Conservation (phyloP, 768 basidiomycete species). For the Collybia nuda region DNA sequence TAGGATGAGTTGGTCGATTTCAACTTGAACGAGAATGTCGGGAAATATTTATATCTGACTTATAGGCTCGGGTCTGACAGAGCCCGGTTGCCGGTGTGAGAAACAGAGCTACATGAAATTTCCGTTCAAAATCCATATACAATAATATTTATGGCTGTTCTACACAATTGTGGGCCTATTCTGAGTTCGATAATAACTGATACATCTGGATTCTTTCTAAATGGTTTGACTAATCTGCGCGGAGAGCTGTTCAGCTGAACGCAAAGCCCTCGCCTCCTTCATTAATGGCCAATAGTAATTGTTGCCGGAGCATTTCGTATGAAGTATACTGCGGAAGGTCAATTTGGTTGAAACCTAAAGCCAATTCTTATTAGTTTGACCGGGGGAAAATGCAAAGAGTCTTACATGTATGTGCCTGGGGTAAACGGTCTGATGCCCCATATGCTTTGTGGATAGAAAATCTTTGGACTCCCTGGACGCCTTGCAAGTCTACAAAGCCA, state of each 20-base stretch:
- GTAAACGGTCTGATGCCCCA: conserved; percentile 79
- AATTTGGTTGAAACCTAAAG: conserved; percentile 87
- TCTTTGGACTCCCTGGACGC: conserved; percentile 89
- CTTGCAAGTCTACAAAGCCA: conserved; percentile 94
- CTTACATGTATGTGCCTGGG: conserved; percentile 89
- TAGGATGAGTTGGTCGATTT: not conserved
- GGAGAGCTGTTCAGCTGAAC: conserved; percentile 44
- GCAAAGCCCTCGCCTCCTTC: conserved; percentile 97
- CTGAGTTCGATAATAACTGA: conserved; percentile 5
- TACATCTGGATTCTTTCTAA: conserved; percentile 4
- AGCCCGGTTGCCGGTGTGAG: too few relatives aligned
- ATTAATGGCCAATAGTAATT: conserved; percentile 87
- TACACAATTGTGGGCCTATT: conserved; percentile 11
- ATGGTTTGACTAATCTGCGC: not conserved
- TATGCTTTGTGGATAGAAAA: conserved; percentile 97
- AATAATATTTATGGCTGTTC: conserved; percentile 16
- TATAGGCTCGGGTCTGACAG: not conserved
- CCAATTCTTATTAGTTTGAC: conserved; percentile 11
- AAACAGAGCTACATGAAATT: too few relatives aligned
- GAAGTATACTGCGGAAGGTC: conserved; percentile 94
- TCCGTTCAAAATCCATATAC: conserved; percentile 16
- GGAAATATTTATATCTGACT: not conserved
- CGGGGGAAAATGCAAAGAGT: conserved; percentile 7
- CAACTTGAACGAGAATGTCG: not conserved
- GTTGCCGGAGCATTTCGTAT: conserved; percentile 94